These are phyloP conservation scores for Aspergillus caelatus DNA, from an alignment of 2,329 filamentous ascomycete species.

Conservation along the genomic window DNA sequence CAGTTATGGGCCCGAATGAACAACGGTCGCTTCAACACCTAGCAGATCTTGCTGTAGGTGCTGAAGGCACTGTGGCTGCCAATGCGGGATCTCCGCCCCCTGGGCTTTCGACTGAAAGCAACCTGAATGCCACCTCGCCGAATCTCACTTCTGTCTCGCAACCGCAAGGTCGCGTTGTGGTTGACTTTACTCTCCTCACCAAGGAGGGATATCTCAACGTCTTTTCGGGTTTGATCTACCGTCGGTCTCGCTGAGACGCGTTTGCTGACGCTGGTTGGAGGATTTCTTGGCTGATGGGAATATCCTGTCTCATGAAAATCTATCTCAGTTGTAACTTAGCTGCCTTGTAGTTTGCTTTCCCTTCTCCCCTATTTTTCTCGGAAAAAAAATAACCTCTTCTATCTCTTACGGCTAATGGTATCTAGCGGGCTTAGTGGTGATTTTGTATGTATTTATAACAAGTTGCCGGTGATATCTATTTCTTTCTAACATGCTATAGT, in stretches of 20 bases:
- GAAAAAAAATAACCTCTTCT: slow-evolving; percentile 3
- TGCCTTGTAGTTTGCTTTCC: slow-evolving; percentile 4
- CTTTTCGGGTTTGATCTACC: slow-evolving; percentile 40
- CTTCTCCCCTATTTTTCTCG: background rate
- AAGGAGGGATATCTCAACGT: slow-evolving; percentile 47
- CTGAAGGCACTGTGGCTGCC: slow-evolving; percentile 40
- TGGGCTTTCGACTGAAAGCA: slow-evolving; percentile 27
- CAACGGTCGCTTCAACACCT: slow-evolving; percentile 49
- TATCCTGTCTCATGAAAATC: background rate
- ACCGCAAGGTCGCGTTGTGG: slow-evolving; percentile 35
- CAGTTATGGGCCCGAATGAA: slow-evolving; percentile 45
- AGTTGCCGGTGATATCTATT: slow-evolving; percentile 4
- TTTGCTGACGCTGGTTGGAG: background rate
- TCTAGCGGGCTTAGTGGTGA: slow-evolving; percentile 9
- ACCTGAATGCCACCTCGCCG: slow-evolving; percentile 27
- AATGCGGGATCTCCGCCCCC: slow-evolving; percentile 33
- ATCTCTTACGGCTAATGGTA: slow-evolving; percentile 8
- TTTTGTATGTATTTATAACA: slow-evolving; percentile 7
- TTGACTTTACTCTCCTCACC: slow-evolving; percentile 45
- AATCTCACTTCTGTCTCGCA: slow-evolving; percentile 29
- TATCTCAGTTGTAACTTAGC: slow-evolving; percentile 7
- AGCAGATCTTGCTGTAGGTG: slow-evolving; percentile 47
- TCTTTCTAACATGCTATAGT: background rate
- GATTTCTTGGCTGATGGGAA: background rate
- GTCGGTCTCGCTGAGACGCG: slow-evolving; percentile 28